These are phyloP conservation scores for Colletotrichum endophyticum DNA, from an alignment of 2,329 filamentous ascomycete species.

Conservation along the genomic window DNA sequence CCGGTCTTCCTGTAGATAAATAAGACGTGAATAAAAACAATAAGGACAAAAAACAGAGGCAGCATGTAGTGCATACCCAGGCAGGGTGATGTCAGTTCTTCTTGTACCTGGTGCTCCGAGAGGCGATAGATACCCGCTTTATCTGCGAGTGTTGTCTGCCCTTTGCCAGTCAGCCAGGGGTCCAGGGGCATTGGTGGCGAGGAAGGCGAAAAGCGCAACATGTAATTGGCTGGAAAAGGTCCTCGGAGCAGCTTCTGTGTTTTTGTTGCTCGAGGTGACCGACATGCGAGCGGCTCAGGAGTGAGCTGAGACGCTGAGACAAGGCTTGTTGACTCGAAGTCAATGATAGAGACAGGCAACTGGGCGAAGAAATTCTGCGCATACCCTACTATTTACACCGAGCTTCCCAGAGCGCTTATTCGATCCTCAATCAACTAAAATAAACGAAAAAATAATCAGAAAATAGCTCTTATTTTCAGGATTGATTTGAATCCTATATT, in stretches of 20 bases:
- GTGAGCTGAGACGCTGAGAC: not conserved
- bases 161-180: constrained; percentile 4
- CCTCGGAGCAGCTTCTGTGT: not conserved
- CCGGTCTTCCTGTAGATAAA: not conserved
- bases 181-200: not conserved
- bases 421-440: too few species aligned
- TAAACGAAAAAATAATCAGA: too few species aligned
- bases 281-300: not conserved
- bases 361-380: too few species aligned
- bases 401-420: too few species aligned
- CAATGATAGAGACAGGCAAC: not conserved
- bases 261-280: not conserved
- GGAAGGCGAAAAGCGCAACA: not conserved
- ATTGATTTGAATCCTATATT: too few species aligned
- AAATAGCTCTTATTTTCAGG: too few species aligned
- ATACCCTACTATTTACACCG: too few species aligned
- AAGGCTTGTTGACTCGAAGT: not conserved
- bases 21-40: not conserved
- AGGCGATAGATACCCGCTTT: not conserved
- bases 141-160: constrained; percentile 11
- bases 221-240: not conserved
- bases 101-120: not conserved
- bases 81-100: constrained; percentile 11
- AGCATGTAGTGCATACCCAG: not conserved
- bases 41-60: not conserved